Percentiles rank a stretch among this genome's conserved stretches.
Conservation (phyloP, 1,284 basidiomycete genomes). For the Agaricales sp. region DNA sequence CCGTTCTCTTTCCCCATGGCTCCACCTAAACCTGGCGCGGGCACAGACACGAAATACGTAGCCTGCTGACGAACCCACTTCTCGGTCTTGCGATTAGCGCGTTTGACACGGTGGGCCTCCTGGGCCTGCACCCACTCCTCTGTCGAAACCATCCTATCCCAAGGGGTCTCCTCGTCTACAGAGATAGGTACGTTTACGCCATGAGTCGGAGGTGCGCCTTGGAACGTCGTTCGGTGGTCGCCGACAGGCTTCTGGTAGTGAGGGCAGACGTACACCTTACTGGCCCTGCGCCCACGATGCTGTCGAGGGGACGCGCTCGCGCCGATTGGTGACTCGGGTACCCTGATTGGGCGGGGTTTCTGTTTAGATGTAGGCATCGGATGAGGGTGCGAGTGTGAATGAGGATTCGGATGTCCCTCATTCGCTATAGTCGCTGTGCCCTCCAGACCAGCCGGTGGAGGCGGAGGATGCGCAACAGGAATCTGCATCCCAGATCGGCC, state of each 20-base stretch:
- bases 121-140: conserved; percentile 1
- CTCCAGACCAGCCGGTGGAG: background rate
- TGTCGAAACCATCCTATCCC: background rate
- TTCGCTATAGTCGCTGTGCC: background rate
- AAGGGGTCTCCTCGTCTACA: background rate
- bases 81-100: background rate
- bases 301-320: no score
- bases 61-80: background rate
- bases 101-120: background rate
- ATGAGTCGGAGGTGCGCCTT: background rate
- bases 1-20: background rate
- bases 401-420: background rate
- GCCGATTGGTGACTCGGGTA: background rate
- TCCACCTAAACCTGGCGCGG: background rate
- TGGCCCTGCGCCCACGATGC: background rate
- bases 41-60: background rate
- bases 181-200: background rate
- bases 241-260: background rate
- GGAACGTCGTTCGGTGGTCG: background rate
- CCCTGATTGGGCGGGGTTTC: background rate
- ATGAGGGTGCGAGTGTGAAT: background rate
- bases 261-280: background rate
- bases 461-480: no score
- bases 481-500: background rate
- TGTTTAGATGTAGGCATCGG: background rate